A percentile compares a stretch with the other conserved stretches of the same genome.
Conservation (phyloP, 805 yeast species). For the Zygoascus ofunaensis region DNA sequence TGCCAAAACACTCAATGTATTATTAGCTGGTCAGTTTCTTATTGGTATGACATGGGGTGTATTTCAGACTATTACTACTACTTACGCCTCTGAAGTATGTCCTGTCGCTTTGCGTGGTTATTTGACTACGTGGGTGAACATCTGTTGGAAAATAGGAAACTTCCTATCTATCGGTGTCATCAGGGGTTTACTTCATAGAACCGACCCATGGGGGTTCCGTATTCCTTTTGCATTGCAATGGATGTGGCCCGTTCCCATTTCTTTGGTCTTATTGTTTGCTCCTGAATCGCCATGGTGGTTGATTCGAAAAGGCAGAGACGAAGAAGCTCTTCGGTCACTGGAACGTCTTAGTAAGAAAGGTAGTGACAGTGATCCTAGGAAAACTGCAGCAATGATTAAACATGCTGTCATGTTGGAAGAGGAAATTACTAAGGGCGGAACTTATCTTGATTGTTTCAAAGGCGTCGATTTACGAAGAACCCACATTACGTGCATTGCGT, state of each 20-base stretch:
- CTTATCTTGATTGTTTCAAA: constrained; percentile 36
- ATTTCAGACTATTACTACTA: constrained; percentile 40
- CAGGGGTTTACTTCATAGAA: constrained; percentile 21
- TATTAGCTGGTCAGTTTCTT: constrained; percentile 31
- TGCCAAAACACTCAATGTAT: constrained; percentile 30
- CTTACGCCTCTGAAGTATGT: constrained; percentile 48
- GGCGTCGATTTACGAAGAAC: constrained; percentile 42
- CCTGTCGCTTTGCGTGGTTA: constrained; percentile 42
- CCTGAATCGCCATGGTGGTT: constrained; percentile 52
- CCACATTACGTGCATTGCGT: constrained; percentile 36
- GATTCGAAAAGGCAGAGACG: constrained; percentile 32
- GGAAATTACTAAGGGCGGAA: constrained; percentile 15
- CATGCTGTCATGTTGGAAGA: constrained; percentile 37
- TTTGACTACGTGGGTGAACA: constrained; percentile 41
- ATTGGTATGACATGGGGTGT: constrained; percentile 42
- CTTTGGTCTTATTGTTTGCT: constrained; percentile 25
- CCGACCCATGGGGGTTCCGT: constrained; percentile 35
- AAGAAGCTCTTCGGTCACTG: constrained; percentile 36
- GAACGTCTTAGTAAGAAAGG: constrained; percentile 27
- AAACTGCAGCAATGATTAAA: constrained; percentile 16
- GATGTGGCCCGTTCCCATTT: constrained; percentile 47
- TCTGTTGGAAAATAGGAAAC: constrained; percentile 51
- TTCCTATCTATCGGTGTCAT: constrained; percentile 44
- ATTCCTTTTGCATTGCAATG: constrained; percentile 53
- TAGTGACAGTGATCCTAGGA: constrained; percentile 20